Evolutionary conservation across 2,329 filamentous ascomycete species (phyloP).

Genomic region (Fusarium xyrophilum): DNA sequence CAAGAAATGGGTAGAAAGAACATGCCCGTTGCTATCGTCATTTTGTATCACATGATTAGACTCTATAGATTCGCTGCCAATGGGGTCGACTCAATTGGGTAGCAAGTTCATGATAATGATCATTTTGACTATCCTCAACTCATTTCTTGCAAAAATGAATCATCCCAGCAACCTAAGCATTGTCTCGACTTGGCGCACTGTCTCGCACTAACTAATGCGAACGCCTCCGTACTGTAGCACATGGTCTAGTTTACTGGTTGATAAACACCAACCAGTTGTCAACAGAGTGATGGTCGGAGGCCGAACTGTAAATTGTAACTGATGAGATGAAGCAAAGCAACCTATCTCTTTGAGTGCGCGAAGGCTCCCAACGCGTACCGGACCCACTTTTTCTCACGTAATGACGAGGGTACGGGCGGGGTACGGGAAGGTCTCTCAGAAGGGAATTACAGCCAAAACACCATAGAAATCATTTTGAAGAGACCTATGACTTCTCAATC

Average conservation of each 20-base stretch:
- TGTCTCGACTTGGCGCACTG: constrained; percentile 5
- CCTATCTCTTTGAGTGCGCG: no score
- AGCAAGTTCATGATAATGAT: not conserved
- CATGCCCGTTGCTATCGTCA: constrained; percentile 14
- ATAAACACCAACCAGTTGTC: constrained; percentile 1
- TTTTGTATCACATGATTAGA: not conserved
- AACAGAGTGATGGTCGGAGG: not conserved
- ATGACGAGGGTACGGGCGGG: no score
- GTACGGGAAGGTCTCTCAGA: no score
- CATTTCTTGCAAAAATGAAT: constrained; percentile 6
- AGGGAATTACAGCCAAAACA: no score
- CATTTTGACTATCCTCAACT: not conserved
- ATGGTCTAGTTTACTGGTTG: constrained; percentile 32
- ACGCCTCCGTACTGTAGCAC: constrained; percentile 31
- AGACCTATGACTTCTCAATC: no score
- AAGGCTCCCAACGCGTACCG: no score
- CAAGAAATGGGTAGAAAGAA: not conserved
- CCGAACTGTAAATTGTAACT: not conserved
- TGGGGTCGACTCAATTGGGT: not conserved
- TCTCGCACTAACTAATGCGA: constrained; percentile 36
- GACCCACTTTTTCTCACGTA: no score
- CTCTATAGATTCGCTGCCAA: not conserved
- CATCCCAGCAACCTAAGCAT: constrained; percentile 7
- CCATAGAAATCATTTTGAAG: no score
- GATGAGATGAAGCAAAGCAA: not conserved